phyloP scores from a whole-genome alignment of 2,329 filamentous ascomycete genomes.

The Diaporthe amygdali region DNA sequence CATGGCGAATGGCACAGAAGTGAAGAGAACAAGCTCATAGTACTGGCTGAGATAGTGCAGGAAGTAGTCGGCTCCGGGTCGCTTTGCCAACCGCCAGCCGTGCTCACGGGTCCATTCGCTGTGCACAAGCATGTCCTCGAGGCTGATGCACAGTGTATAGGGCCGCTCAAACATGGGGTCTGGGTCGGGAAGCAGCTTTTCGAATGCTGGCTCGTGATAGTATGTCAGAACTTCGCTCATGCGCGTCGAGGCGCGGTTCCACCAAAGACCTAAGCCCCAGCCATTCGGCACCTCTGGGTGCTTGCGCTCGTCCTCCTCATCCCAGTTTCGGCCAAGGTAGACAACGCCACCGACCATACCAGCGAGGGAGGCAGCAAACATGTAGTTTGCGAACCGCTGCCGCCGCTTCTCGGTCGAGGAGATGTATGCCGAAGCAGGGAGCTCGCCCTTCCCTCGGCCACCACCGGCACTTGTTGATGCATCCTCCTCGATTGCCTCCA shows the following conservation, averaged over 20 bases:
- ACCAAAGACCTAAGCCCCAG: slow-evolving; percentile 78
- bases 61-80: slow-evolving; percentile 96
- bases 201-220: slow-evolving; percentile 95
- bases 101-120: slow-evolving; percentile 94
- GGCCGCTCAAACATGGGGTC: slow-evolving; percentile 82
- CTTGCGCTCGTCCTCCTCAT: slow-evolving; percentile 72
- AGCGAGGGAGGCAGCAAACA: slow-evolving; percentile 67
- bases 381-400: slow-evolving; percentile 75
- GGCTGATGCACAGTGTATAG: slow-evolving; percentile 88
- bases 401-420: slow-evolving; percentile 88
- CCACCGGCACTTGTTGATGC: slow-evolving; percentile 46
- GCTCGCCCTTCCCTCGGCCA: slow-evolving; percentile 66
- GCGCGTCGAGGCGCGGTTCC: slow-evolving; percentile 78
- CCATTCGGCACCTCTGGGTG: slow-evolving; percentile 80
- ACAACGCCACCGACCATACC: slow-evolving; percentile 63
- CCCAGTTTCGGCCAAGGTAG: slow-evolving; percentile 90
- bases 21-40: slow-evolving; percentile 97
- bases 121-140: slow-evolving; percentile 94
- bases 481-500: slow-evolving; percentile 44
- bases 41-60: slow-evolving; percentile 95
- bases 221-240: slow-evolving; percentile 80
- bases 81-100: slow-evolving; percentile 93
- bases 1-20: slow-evolving; percentile 81
- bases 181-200: slow-evolving; percentile 85
- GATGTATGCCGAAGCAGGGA: slow-evolving; percentile 82